Conservation (phyloP, 768 basidiomycete species). For the Sistotremastrum niveocremeum region DNA sequence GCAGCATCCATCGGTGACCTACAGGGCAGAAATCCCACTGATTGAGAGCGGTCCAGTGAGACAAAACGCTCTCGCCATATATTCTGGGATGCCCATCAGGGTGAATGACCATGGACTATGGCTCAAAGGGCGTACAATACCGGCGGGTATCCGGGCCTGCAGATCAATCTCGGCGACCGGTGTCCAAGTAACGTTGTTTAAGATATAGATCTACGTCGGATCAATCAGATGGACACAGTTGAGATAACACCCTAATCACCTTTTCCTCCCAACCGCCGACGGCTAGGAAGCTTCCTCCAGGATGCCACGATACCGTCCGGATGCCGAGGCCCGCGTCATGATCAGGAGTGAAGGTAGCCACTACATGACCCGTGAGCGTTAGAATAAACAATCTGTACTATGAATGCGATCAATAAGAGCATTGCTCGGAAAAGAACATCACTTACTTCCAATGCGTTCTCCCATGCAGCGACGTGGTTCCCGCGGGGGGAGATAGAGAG, state of each 20-base stretch:
- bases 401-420: neutral
- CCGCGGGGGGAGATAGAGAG: slow-evolving; percentile 67
- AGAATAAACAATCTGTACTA: slow-evolving; percentile 70
- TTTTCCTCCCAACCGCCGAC: slow-evolving; percentile 86
- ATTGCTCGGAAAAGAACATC: slow-evolving; percentile 1
- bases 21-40: slow-evolving; percentile 85
- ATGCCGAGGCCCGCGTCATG: slow-evolving; percentile 80
- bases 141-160: slow-evolving; percentile 38
- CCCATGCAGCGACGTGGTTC: slow-evolving; percentile 68
- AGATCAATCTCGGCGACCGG: slow-evolving; percentile 50
- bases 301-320: slow-evolving; percentile 72
- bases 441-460: slow-evolving; percentile 67
- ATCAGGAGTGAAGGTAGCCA: slow-evolving; percentile 55
- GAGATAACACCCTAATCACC: slow-evolving; percentile 23
- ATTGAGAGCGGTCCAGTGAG: slow-evolving; percentile 76
- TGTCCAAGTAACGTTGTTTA: slow-evolving; percentile 69
- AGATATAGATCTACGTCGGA: slow-evolving; percentile 47
- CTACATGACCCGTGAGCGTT: slow-evolving; percentile 47
- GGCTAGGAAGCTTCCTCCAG: slow-evolving; percentile 67
- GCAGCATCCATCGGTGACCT: slow-evolving; percentile 8
- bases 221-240: neutral
- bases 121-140: slow-evolving; percentile 32
- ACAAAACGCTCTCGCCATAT: slow-evolving; percentile 78
- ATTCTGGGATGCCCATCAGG: slow-evolving; percentile 28
- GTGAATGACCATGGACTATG: neutral